Evolutionary conservation across 768 basidiomycete genomes (phyloP), one percentile per base, ranked within the genome.

Genomic region (Russula emetica): DNA sequence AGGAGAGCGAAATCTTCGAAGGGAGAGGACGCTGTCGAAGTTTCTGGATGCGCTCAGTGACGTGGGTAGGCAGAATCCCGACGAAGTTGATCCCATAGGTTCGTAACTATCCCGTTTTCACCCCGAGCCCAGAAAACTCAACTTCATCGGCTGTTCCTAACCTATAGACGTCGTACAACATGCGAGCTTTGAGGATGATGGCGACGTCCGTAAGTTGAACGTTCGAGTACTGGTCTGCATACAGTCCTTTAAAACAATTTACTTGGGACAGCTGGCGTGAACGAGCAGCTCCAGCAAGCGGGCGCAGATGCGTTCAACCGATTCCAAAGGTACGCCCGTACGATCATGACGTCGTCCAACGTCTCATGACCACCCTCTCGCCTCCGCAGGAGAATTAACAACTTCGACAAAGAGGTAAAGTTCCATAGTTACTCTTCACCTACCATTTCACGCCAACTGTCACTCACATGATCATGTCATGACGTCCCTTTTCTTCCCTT

Each of bases 301-400:
- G 88, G 88, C 11, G 85, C 87, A 11, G 85, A 86, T 60, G 75
- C 78, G 9, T 89, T 89, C 72, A 76, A 82, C 67, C 81, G 73
- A 67, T 88, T 90, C 68, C 78, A 87, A 69, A 82, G 78, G 87
- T 85, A 62, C 44, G 62, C 30, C 51, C 30, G 76, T 68, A 32
- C 49, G 22, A 49, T 64, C 32, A n/a, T 53, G 44, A 16, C 16
- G 60, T 68, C 61, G 28, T 47, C 28, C 36, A 20, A 26, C 49
- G 36, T 30, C 57, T 47, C 61, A 61, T 57, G 66, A 56, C 49
- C 38, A 52, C 8, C 42, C 63, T 51, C 22, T 14, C 38, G 47
- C 28, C 22, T n/a, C 20, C 47, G 7, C 53, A 87, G 86, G 70
- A 78, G 80, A 52, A 78, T 86, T 58, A 82, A 82, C 56, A 82